A percentile compares a stretch with the other conserved stretches of the same genome.
Evolutionary conservation across 352 stramenopile genomes (phyloP).

Genomic region (Achlya hypogyna): DNA sequence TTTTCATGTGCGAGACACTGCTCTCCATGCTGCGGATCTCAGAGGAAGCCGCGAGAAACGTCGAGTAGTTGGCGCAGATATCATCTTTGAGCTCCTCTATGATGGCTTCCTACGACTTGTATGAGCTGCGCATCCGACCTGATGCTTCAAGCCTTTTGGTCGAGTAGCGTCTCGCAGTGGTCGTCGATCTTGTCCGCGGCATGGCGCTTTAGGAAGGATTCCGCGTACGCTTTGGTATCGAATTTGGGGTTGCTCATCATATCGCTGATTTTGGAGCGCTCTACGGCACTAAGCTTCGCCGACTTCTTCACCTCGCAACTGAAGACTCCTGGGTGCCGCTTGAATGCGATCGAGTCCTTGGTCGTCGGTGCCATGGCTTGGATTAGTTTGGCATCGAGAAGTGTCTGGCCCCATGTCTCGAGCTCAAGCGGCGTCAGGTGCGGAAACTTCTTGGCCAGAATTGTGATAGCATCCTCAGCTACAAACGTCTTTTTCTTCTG

Average conservation of each 20-base stretch:
- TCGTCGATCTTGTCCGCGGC: slow-evolving; percentile 61
- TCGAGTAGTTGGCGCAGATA: slow-evolving; percentile 73
- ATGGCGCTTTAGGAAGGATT: slow-evolving; percentile 71
- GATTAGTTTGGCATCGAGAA: slow-evolving; percentile 65
- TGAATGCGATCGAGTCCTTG: not conserved
- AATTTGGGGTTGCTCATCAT: slow-evolving; percentile 65
- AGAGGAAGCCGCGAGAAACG: slow-evolving; percentile 56
- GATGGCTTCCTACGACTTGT: slow-evolving; percentile 67
- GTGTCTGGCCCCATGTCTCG: slow-evolving; percentile 46
- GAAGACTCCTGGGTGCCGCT: not conserved
- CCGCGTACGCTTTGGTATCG: slow-evolving; percentile 59
- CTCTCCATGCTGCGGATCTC: slow-evolving; percentile 83
- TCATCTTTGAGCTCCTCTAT: slow-evolving; percentile 76
- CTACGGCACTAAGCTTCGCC: slow-evolving; percentile 53
- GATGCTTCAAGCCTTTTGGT: slow-evolving; percentile 46
- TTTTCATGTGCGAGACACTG: slow-evolving; percentile 70
- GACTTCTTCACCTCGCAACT: slow-evolving; percentile 38
- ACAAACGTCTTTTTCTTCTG: slow-evolving; percentile 74
- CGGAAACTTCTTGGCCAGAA: slow-evolving; percentile 39
- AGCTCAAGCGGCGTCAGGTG: slow-evolving; percentile 31
- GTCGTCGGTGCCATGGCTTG: slow-evolving; percentile 30
- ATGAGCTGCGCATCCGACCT: no score
- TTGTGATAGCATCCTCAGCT: slow-evolving; percentile 54
- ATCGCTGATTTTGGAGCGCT: slow-evolving; percentile 57
- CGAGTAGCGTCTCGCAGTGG: slow-evolving; percentile 63